Percentiles rank a stretch among this genome's conserved stretches.
phyloP scores from a whole-genome alignment of 441 rosid genomes.

The Pelargonium exstipulatum region DNA sequence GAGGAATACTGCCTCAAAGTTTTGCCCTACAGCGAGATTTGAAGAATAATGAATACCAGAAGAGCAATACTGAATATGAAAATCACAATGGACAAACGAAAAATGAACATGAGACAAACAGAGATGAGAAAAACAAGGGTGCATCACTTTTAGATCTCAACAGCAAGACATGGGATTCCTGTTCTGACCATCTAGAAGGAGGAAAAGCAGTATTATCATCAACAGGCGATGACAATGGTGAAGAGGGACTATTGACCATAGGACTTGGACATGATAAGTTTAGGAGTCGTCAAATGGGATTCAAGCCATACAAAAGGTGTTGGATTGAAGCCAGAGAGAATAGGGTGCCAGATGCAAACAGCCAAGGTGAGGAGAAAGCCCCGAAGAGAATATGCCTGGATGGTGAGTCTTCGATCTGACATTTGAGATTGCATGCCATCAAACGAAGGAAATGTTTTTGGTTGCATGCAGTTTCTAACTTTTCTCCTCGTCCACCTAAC shows the following conservation, averaged over 20 bases:
- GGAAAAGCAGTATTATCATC: conserved; percentile 30
- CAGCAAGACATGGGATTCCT: conserved; percentile 27
- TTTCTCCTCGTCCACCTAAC: conserved; percentile 22
- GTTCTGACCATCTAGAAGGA: conserved; percentile 31
- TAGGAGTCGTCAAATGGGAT: conserved; percentile 63
- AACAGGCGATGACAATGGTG: conserved; percentile 25
- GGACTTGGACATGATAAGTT: conserved; percentile 55
- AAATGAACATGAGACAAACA: conserved; percentile 4
- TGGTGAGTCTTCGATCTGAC: conserved; percentile 52
- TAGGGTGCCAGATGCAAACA: conserved; percentile 32
- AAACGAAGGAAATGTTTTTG: conserved; percentile 30
- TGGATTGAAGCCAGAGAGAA: conserved; percentile 72
- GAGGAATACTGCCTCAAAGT: conserved; percentile 84
- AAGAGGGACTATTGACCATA: conserved; percentile 42
- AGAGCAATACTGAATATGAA: conserved; percentile 30
- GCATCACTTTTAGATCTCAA: conserved; percentile 47
- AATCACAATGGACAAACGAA: conserved; percentile 18
- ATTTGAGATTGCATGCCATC: conserved; percentile 31
- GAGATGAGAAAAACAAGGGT: conserved; percentile 25
- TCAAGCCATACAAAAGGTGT: conserved; percentile 93
- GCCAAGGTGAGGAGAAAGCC: conserved; percentile 60
- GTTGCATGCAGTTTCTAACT: conserved; percentile 29
- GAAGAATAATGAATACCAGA: conserved; percentile 28
- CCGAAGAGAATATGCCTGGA: conserved; percentile 80
- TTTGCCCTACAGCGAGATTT: conserved; percentile 54